Percentiles rank a stretch among this genome's conserved stretches.
These are phyloP conservation scores for Sesbania bispinosa DNA, from an alignment of 306 rosid genomes.

Conservation along the genomic window DNA sequence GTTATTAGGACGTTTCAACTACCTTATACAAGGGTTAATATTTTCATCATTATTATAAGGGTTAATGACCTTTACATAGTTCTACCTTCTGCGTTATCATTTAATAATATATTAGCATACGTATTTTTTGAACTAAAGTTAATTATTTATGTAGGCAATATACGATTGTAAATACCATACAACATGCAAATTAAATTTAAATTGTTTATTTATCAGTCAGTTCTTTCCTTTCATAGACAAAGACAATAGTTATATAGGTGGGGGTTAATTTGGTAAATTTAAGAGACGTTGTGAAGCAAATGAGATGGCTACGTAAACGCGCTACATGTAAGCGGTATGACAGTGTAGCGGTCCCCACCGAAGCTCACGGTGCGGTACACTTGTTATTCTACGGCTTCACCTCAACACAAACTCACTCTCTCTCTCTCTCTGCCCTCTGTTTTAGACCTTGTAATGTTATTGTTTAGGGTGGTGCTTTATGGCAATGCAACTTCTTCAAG, in stretches of 20 bases:
- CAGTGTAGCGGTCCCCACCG: constrained; percentile 10
- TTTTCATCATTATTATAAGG: no score
- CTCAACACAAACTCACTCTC: no score
- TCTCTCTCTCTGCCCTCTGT: background rate
- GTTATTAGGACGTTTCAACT: background rate
- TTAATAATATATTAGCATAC: background rate
- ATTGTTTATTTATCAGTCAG: background rate
- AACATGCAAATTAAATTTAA: background rate
- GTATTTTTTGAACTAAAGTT: no score
- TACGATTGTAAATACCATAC: background rate
- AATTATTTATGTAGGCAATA: background rate
- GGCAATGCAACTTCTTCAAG: background rate
- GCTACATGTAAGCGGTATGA: constrained; percentile 25
- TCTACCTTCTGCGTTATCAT: background rate
- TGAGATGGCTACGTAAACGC: constrained; percentile 32
- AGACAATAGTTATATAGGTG: background rate
- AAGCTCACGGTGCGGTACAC: background rate
- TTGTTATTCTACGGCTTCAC: background rate
- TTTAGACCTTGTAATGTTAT: no score
- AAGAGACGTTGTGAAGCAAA: background rate
- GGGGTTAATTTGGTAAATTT: constrained; percentile 32
- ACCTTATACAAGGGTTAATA: background rate
- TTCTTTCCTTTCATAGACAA: background rate
- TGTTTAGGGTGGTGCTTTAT: background rate
- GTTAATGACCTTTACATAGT: background rate